Base-by-base conservation (phyloP, 208 protist species). In the Leishmania gerbilli region DNA sequence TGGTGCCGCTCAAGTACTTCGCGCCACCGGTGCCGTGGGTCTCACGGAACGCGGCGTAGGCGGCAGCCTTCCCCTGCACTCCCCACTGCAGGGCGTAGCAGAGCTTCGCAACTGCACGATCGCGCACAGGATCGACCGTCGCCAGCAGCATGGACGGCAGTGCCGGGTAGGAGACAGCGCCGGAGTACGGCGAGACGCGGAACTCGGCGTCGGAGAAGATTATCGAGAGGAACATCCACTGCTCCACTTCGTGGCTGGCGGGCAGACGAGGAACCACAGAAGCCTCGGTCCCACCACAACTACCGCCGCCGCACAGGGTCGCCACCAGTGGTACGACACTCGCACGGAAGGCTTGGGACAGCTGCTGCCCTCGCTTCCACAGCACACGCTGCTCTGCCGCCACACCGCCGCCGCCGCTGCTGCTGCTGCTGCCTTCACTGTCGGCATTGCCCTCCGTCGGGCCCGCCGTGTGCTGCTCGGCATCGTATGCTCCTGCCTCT, bases 171-270 rank as follows among this genome's bases (percentile, higher is more conserved):
- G 89, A 93, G 24, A 94, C 87, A 37, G 79, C 80, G 9, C 88
- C 88, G 24, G 80, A 85, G 71, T 83, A 79, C 19, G 76, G 51
- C 1, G 86, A 88, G n/a, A 96, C 69, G 51, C 88, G 87, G 60
- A 96, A 91, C 74, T 92, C 86, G 4, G 92, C 60, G 60, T 96
- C 92, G 5, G 87, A 74, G 37, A 91, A 82, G 24, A 96, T 81
- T 51, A 94, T 58, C 15, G 87, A 68, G n/a, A 86, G 82, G 37
- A 88, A 76, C 42, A 89, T 88, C 79, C 87, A 91, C 84, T 87
- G 72, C 31, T 80, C 53, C 55, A 91, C 83, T 17, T 84, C 83
- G 15, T 77, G 71, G 8, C 34, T 19, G 21, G 62, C 65, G 53
- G 82, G 82, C n/a, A 83, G 71, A 15, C n/a, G n/a, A 17, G 9